Evolutionary conservation across 148 eudicot species (phyloP).

Genomic region (Agrostemma githago): DNA sequence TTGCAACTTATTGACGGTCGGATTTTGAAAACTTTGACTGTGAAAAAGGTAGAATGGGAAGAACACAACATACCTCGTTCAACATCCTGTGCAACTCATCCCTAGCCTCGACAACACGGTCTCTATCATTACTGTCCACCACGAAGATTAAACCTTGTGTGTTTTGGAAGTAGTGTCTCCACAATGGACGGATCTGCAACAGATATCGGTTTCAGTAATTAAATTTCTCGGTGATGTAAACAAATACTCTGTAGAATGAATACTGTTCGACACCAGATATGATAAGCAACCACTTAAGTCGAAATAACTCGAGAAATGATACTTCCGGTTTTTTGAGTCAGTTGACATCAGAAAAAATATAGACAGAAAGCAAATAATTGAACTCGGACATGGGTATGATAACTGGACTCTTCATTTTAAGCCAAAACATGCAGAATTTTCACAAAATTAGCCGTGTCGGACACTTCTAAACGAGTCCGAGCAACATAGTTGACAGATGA

Average conservation of each 20-base stretch:
- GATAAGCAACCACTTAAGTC: background rate
- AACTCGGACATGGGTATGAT: no score
- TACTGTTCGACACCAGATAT: background rate
- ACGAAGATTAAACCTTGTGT: slow-evolving; percentile 78
- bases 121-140: slow-evolving; percentile 84
- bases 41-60: no score
- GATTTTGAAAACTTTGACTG: no score
- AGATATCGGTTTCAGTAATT: slow-evolving; percentile 1
- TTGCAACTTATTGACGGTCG: no score
- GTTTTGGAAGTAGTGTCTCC: slow-evolving; percentile 86
- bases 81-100: slow-evolving; percentile 83
- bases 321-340: background rate
- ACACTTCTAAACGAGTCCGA: no score
- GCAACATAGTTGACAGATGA: background rate
- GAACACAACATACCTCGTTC: slow-evolving; percentile 44
- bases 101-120: slow-evolving; percentile 76
- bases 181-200: slow-evolving; percentile 76
- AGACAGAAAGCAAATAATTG: no score
- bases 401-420: no score
- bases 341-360: no score
- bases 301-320: background rate
- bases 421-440: no score
- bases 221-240: background rate
- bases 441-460: no score
- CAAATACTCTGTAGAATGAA: background rate